Evolutionary conservation across 2,329 filamentous ascomycete genomes (phyloP), one percentile per base, ranked within the genome.

Genomic region (Colletotrichum paranaense): DNA sequence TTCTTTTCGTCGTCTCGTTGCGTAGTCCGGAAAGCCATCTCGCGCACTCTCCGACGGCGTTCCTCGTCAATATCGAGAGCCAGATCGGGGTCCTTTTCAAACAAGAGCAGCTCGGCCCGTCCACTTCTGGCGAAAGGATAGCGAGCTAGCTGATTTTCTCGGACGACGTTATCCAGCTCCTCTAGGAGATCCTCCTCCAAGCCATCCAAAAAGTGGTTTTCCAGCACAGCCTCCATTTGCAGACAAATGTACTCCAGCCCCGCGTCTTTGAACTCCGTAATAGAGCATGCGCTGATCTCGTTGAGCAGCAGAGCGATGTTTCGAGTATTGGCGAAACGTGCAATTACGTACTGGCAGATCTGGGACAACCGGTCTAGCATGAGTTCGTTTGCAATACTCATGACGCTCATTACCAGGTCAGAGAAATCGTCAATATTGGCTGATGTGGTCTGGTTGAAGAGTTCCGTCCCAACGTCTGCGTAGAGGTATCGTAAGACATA

Each of bases 361-460:
- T 98, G 94, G 5, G 94, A 95, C 5, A 99, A 85, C 7, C 95
- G 90, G 80, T 98, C 95, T 59, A 99, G 88, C 95, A 99, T 98
- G 70, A 99, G 85, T 82, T 99, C 96, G 79, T 99, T 97, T 14
- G 95, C 95, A 65, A 94, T 92, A 68, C 91, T 91, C 89, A 98
- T 92, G 57, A 98, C 94, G 77, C 98, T 95, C 84, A 98, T 89
- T 9, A 98, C 88, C n/a, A 97, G 86, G 77, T 98, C 95, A 5
- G 95, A 91, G 75, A 98, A 95, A 58, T 95, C 93, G 76, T 98
- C 95, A 6, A 97, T 83, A 73, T 92, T 92, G 19, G 90, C 85
- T 46, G 90, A 89, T 19, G 93, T 89, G 5, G 97, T 89, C 38
- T 93, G 87, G 76, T 98, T 91, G 78, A 99, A 98, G 1, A 98